Evolutionary conservation across 768 basidiomycete genomes (phyloP), one percentile per base, ranked within the genome.

Genomic region (Hydnomerulius pinastri): DNA sequence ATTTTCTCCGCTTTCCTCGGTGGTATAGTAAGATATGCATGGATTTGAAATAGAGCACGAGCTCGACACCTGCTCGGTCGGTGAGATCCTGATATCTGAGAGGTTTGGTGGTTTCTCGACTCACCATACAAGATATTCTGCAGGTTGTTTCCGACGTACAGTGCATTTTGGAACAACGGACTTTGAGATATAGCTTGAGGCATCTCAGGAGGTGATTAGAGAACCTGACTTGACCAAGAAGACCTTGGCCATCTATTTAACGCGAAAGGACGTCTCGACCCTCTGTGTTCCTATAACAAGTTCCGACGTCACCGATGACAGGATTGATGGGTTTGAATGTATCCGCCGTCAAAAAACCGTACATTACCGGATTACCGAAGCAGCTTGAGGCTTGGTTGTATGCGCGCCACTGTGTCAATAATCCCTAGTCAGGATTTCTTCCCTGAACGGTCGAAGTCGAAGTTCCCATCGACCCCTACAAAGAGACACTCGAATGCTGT

Each of bases 81-180:
- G n/a, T n/a, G n/a, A n/a, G n/a, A n/a, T n/a, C n/a, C n/a, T n/a
- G n/a, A n/a, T n/a, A n/a, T n/a, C n/a, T n/a, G n/a, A n/a, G n/a
- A n/a, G n/a, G n/a, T n/a, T n/a, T n/a, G n/a, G n/a, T 13, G 10
- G 24, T 23, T 6, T 1, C 1, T 10, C 5, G 1, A 49, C 58
- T 43, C 44, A 61, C 63, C 63, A 51, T 64, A 66, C 46, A 64
- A 36, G 20, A 66, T 55, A 20, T 63, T n/a, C 24, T 64, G 15
- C 6, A 66, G 6, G 42, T 55, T 66, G 11, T 64, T 66, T 42
- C 54, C 63, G 32, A 64, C 55, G 11, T 64, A 64, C 6, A 66
- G 28, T 7, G 60, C 35, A 9, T 48, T 56, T 32, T 59, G 60
- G 32, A 62, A 65, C n/a, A 59, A 25, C 1, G 57, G 20, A 6